Base-by-base conservation (phyloP, 306 rosid genomes). In the Pachyrhizus erosus region DNA sequence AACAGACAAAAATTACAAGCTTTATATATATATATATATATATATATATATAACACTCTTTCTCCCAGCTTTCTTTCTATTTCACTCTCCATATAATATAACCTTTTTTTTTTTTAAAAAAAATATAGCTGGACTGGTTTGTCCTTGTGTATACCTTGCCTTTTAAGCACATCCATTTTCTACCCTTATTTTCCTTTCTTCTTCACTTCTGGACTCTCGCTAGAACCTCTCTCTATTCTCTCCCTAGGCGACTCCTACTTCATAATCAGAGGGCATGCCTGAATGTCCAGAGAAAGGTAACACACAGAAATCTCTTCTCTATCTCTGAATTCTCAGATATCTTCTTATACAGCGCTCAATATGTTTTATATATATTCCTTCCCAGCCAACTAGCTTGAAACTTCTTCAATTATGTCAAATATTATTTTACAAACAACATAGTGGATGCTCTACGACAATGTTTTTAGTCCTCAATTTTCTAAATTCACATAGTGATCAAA, bases 211-310 rank as follows among this genome's bases (percentile, higher is more conserved):
- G 61, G 65, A 76, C 72, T 82, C 73, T 74, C 34, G 46, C 68
- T 49, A 76, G 37, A 37, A 46, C 79, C 65, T 83, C 71, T 60
- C 79, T 84, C 85, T 58, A 51, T 68, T 79, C 80, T 75, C 89
- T 72, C 84, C 78, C 75, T 52, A 46, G 58, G 87, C 81, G 83
- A 74, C 82, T 82, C 75, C 87, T 66, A 55, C 82, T 81, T 84
- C 90, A 84, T 70, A 62, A 83, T 74, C 77, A 71, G 87, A 87
- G 92, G 87, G 99, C 91, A 91, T 93, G 99, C 98, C 88, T 93
- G 96, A 91, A 95, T 95, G 99, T 95, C 98, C 92, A 91, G 94
- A 87, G 98, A 91, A 91, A 95, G 99, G 99, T 94, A 84, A 89
- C 75, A 20, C 70, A 70, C 31, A 66, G 0, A 78, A 77, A 42